Conservation (phyloP, 169 alveolate genomes). For the Cryptosporidium tyzzeri region DNA sequence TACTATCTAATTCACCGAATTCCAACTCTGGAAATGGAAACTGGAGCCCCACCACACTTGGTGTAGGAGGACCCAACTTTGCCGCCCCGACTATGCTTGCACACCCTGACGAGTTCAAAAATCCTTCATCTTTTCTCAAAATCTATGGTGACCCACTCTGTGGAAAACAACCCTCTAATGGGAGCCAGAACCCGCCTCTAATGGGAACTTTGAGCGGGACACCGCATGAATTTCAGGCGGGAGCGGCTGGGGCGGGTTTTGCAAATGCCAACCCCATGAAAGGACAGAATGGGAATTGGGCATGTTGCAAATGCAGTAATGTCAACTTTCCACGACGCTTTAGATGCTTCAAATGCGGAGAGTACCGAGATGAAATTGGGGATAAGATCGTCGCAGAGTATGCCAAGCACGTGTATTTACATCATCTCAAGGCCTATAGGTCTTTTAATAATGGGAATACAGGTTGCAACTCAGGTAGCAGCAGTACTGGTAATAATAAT, state of each 20-base stretch:
- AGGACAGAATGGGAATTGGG: slow-evolving; percentile 85
- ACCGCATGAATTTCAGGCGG: slow-evolving; percentile 15
- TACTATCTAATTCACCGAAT: background rate
- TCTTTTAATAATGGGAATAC: slow-evolving; percentile 9
- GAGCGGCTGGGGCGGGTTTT: slow-evolving; percentile 18
- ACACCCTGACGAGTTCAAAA: slow-evolving; percentile 77
- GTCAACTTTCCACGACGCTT: slow-evolving; percentile 84
- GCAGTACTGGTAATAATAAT: background rate
- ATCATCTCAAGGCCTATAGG: slow-evolving; percentile 78
- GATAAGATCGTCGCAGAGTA: slow-evolving; percentile 82
- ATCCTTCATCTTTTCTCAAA: slow-evolving; percentile 82
- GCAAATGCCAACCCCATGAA: slow-evolving; percentile 57
- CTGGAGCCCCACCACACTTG: slow-evolving; percentile 63
- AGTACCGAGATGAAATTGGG: slow-evolving; percentile 79
- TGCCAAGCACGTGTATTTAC: slow-evolving; percentile 82
- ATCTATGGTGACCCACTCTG: slow-evolving; percentile 86
- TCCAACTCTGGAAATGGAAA: slow-evolving; percentile 16
- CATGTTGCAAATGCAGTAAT: slow-evolving; percentile 81
- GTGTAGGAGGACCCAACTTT: slow-evolving; percentile 75
- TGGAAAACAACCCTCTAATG: slow-evolving; percentile 18
- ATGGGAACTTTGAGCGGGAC: background rate
- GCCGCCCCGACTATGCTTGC: slow-evolving; percentile 76
- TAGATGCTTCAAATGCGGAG: slow-evolving; percentile 83
- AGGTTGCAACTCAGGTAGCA: background rate
- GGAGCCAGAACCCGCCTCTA: background rate